Evolutionary conservation across 192 early-diverging fungal species (phyloP), one percentile per base, ranked within the genome.

Genomic region (Coemansia sp.): DNA sequence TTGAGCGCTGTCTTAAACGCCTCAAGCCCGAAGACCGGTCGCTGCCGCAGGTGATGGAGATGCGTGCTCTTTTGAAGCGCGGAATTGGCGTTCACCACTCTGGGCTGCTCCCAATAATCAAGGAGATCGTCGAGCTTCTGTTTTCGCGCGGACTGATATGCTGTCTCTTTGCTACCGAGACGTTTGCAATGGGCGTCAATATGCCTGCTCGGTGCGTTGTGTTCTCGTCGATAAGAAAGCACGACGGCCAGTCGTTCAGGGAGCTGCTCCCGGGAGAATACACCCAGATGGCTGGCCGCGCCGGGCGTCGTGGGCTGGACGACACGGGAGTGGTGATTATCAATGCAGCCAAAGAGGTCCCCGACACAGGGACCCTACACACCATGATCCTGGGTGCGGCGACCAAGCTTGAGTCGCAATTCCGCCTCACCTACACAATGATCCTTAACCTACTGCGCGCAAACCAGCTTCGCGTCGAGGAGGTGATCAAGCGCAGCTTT

Each of bases 151-250:
- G 92, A 3, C 75, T 97, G 26, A 91, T 99, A 28, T 85, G 86
- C 65, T 87, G 93, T 2, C 68, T 99, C 55, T 97, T 95, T 82
- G 96, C 96, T 0, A 99, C 96, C 3, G 96, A 99, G 68, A 99
- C 96, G 9, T 99, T 99, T 82, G 92, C 96, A 4, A 99, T 99
- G 94, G 96, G 96, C 45, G 92, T 99, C 45, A 99, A 99, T 67
- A 95, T 96, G 82, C 96, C 96, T 9, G 92, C 96, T 14, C 64
- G 82, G 19, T 87, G 88, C 32, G 96, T 99, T 11, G 94, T 99
- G 4, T 99, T 95, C 72, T 92, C 93, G 19, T 81, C 80, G 39
- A 78, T 90, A 10, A 67, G 89, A 38, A 99, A 99, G 67, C 93
- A 97, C 56, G 96, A 99, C 58, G 94, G 96, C 20, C 78, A 80